Base-by-base conservation (phyloP, 371 early-diverging fungal species). In the Parasitella parasitica region DNA sequence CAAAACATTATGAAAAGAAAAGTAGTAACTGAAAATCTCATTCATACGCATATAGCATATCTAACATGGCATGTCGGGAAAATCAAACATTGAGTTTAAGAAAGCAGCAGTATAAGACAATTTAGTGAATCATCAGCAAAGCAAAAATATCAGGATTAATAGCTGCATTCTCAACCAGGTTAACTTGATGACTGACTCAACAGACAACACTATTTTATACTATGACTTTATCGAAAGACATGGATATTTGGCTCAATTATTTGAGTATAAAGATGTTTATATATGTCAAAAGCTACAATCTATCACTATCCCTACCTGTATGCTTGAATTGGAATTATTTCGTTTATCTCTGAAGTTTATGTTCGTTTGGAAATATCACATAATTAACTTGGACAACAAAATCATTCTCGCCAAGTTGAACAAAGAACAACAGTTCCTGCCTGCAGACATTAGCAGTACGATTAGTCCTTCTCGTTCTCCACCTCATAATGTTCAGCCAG, bases 231-330 rank as follows among this genome's bases (percentile, higher is more conserved):
- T 61, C 16, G 43, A 27, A 32, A 61, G 41, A n/a, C 1, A 22
- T 52, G 54, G 54, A 26, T 61, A 61, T 26, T n/a, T 52, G 26
- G 28, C 22, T 43, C 54, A 53, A 53, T 54, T 61, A n/a, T 54
- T 61, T 53, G 61, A 43, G 4, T 61, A 32, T 53, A 9, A 61
- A 61, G 54, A n/a, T 46, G 46, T 43, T 43, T 61, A 54, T 34
- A 20, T 61, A 43, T 54, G 54, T 43, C 61, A 61, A 61, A 53
- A 61, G 54, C 16, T 61, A 15, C 61, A 61, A 30, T n/a, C 30
- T 52, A 43, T 61, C 26, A 13, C 26, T 61, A 61, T 61, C 16
- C 43, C 61, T 34, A n/a, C 3, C 18, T 34, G 35, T 22, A 41
- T 53, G 24, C 53, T 61, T 53, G 54, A 53, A 22, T 61, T 41